Evolutionary conservation across 2,329 filamentous ascomycete species (phyloP), one percentile per base, ranked within the genome.

Genomic region (Scleromitrula shiraiana): DNA sequence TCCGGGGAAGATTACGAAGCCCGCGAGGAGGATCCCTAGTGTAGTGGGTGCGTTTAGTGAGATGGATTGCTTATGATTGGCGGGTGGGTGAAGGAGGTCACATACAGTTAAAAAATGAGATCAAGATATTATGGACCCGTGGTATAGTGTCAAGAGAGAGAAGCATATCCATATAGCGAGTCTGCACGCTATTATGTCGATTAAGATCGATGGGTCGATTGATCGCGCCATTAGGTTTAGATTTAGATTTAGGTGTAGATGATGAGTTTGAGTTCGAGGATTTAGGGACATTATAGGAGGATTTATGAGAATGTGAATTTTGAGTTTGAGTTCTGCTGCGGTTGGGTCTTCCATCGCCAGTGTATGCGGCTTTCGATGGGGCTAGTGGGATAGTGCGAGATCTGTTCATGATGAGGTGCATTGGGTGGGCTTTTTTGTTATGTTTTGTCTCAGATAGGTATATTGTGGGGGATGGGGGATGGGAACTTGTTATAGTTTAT

Each of bases 1-100:
- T 2, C 57, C 57, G 0, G 61, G 61, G 50, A 62, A 57, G 35
- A 62, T 54, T 1, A 64, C 42, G 48, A 60, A 62, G 26, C 60
- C 60, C 1, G 59, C 61, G 12, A 63, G 51, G 3, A 62, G 52
- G 27, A 62, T 53, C 52, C 54, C 36, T 39, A 35, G 19, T n/a
- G 23, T 9, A 7, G 17, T 23, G 14, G 15, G 24, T 23, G 12
- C 9, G 8, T 5, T 14, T 15, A 22, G 17, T 17, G 29, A 8
- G 30, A 2, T 14, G 22, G 12, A 22, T 4, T 24, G 4, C 2
- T 2, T n/a, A 19, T 15, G 17, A 22, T 1, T 17, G 9, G 8
- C 8, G n/a, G 7, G n/a, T 3, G 12, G 35, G 14, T 29, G 7
- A 22, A 14, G 24, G 5, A 15, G 7, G 24, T 22, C 15, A 41